Percentiles rank a stretch among this genome's conserved stretches.
Evolutionary conservation across 305 asterid species (phyloP).

Genomic region (Fraxinus ornus): DNA sequence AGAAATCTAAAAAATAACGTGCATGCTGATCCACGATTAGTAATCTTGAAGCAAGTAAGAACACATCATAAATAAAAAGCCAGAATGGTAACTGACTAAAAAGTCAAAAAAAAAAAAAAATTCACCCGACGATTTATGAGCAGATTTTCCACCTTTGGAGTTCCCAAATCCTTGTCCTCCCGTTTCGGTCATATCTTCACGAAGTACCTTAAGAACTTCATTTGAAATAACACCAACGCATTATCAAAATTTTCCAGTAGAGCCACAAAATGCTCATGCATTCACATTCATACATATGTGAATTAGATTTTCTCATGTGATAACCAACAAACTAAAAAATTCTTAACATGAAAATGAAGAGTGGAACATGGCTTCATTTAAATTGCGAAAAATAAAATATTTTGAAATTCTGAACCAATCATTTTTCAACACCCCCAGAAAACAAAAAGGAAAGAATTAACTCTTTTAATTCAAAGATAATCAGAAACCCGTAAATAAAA

Average conservation of each 20-base stretch:
- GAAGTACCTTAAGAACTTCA: neutral
- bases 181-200: slow-evolving; percentile 31
- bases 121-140: slow-evolving; percentile 23
- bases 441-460: neutral
- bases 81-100: neutral
- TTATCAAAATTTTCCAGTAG: neutral
- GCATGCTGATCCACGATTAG: neutral
- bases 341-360: neutral
- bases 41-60: neutral
- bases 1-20: neutral
- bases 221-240: neutral
- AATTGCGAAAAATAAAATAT: neutral
- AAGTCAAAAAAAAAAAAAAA: neutral
- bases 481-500: neutral
- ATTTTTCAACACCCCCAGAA: neutral
- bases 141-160: slow-evolving; percentile 33
- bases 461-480: neutral
- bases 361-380: neutral
- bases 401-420: neutral
- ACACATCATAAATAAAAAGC: neutral
- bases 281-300: neutral
- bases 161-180: slow-evolving; percentile 38
- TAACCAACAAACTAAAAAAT: neutral
- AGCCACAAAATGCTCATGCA: neutral
- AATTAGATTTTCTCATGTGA: neutral